A percentile compares a stretch with the other conserved stretches of the same genome.
These are phyloP conservation scores for Vanilla planifolia DNA, from an alignment of 106 monocot genomes.

Conservation along the genomic window DNA sequence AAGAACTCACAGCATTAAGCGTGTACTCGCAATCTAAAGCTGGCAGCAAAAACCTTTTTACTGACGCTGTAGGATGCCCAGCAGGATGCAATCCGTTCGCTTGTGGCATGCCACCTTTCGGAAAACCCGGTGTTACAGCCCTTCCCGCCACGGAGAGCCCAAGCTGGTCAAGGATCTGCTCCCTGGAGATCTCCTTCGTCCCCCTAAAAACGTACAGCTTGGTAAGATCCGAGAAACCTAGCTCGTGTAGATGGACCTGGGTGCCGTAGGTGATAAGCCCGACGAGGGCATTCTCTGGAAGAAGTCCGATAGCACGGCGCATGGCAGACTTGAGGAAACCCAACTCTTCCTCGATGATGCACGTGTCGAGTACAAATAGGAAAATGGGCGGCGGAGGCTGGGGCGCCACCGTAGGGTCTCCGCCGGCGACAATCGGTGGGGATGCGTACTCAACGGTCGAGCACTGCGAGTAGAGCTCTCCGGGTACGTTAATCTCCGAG, in stretches of 20 bases:
- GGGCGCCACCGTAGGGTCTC: background rate
- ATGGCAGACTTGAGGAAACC: conserved; percentile 73
- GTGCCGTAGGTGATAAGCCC: conserved; percentile 90
- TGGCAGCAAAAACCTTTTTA: conserved; percentile 78
- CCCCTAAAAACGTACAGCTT: conserved; percentile 86
- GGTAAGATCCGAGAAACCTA: conserved; percentile 76
- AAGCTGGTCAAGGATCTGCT: conserved; percentile 88
- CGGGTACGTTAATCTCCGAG: conserved; percentile 74
- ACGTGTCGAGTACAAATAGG: conserved; percentile 86
- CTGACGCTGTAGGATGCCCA: conserved; percentile 18
- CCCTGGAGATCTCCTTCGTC: conserved; percentile 79
- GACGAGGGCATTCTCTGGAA: conserved; percentile 88
- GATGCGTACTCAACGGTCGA: conserved; percentile 75
- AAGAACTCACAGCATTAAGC: conserved; percentile 58
- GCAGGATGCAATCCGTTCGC: conserved; percentile 30
- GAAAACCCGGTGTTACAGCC: conserved; percentile 11
- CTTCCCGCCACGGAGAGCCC: conserved; percentile 43
- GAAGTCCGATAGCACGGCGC: conserved; percentile 67
- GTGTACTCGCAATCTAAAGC: conserved; percentile 90
- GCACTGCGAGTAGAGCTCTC: conserved; percentile 84
- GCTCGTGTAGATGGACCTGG: conserved; percentile 90
- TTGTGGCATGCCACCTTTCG: conserved; percentile 18
- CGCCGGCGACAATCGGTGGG: conserved; percentile 7
- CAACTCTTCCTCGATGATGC: conserved; percentile 93
- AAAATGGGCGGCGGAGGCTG: conserved; percentile 64